These are phyloP conservation scores for Penicillium sp. DNA, from an alignment of 2,329 filamentous ascomycete species.

Conservation along the genomic window DNA sequence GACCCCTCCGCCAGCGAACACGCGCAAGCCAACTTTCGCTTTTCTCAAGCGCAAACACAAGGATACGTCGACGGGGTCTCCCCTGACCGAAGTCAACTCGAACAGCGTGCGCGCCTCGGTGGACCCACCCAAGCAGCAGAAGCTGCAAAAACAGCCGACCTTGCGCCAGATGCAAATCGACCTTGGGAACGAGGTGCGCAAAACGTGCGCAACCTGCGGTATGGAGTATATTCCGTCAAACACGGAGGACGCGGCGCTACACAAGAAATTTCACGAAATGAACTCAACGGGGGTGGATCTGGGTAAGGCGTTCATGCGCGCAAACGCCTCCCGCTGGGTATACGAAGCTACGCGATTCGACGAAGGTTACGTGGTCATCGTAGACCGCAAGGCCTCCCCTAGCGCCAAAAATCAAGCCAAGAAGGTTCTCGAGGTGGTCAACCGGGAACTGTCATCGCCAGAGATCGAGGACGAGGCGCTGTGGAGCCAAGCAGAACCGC, in stretches of 20 bases:
- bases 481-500: conserved; percentile 52
- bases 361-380: conserved; percentile 55
- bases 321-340: conserved; percentile 51
- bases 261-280: conserved; percentile 63
- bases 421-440: conserved; percentile 61
- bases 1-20: conserved; percentile 43
- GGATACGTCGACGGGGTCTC: conserved; percentile 29
- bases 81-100: conserved; percentile 48
- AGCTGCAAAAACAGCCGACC: conserved; percentile 24
- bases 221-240: conserved; percentile 67
- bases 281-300: conserved; percentile 61
- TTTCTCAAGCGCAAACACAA: conserved; percentile 50
- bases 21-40: conserved; percentile 51
- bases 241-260: conserved; percentile 59
- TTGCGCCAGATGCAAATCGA: conserved; percentile 62
- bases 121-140: conserved; percentile 39
- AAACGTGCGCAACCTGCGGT: conserved; percentile 59
- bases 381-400: conserved; percentile 54
- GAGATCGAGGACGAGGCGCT: conserved; percentile 57
- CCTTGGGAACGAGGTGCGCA: conserved; percentile 54
- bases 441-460: conserved; percentile 60
- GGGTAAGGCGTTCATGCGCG: conserved; percentile 56
- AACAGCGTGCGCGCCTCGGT: conserved; percentile 43
- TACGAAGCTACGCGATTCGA: conserved; percentile 51
- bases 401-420: conserved; percentile 53